Evolutionary conservation across 495 filamentous ascomycete genomes (phyloP).

Genomic region (Cercophora sp.): DNA sequence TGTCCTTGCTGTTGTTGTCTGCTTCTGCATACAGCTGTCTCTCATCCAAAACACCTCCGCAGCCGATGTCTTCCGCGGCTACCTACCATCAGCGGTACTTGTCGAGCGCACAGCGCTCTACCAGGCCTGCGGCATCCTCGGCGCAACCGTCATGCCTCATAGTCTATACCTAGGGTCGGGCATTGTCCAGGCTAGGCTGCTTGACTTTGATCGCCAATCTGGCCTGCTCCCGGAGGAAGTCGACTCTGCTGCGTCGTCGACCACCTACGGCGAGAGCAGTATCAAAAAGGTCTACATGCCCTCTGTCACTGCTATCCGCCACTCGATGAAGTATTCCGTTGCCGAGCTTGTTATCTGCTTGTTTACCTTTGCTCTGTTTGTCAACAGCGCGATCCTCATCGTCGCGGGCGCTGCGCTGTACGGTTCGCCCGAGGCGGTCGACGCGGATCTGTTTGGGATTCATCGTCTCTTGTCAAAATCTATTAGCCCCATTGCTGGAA

Average conservation of each 20-base stretch:
- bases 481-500: slow-evolving; percentile 65
- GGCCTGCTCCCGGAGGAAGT: slow-evolving; percentile 47
- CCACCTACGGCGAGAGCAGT: slow-evolving; percentile 14
- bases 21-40: slow-evolving; percentile 84
- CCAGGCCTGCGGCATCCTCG: slow-evolving; percentile 86
- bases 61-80: slow-evolving; percentile 76
- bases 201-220: slow-evolving; percentile 63
- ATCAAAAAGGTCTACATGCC: slow-evolving; percentile 66
- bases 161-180: slow-evolving; percentile 83
- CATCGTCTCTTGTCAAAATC: slow-evolving; percentile 64
- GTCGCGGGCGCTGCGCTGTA: slow-evolving; percentile 77
- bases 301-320: slow-evolving; percentile 68
- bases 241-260: slow-evolving; percentile 21
- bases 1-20: slow-evolving; percentile 77
- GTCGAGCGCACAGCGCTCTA: slow-evolving; percentile 65
- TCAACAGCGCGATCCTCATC: slow-evolving; percentile 87
- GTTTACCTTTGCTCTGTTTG: slow-evolving; percentile 87
- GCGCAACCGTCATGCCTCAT: slow-evolving; percentile 95
- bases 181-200: slow-evolving; percentile 76
- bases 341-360: slow-evolving; percentile 71
- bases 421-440: slow-evolving; percentile 47
- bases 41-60: slow-evolving; percentile 64
- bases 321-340: slow-evolving; percentile 77
- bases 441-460: slow-evolving; percentile 73
- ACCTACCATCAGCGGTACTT: slow-evolving; percentile 69